Base-by-base conservation (phyloP, 257 asterid genomes). In the Salvia miltiorrhiza region DNA sequence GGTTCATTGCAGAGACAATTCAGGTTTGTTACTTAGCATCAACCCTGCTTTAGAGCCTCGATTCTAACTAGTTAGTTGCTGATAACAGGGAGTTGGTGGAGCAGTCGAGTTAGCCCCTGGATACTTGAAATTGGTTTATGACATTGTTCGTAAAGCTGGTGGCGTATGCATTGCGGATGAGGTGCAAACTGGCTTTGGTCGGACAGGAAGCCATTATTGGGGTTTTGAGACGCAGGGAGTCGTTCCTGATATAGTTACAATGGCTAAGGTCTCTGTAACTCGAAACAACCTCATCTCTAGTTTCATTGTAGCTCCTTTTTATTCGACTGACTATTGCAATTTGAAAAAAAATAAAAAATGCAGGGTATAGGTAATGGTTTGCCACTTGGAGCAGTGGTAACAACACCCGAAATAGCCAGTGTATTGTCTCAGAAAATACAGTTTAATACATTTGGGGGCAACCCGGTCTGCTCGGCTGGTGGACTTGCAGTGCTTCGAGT, bases 111-210 rank as follows among this genome's bases (percentile, higher is more conserved):
- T 93, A 65, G 97, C 97, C 77, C 93, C 96, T 8, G 99, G 99
- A 77, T 93, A 93, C 83, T 81, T 93, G 68, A 89, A 93, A 79
- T 69, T 78, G 73, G 99, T 87, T 48, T 93, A 90, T 47, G 96
- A 89, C 64, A 86, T 87, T 70, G 81, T 90, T 74, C 97, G 73
- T 63, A 84, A 87, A 70, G 96, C 97, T 63, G 99, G 96, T 40
- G 99, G 99, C 64, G 93, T 90, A 47, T 93, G 99, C 84, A 93
- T 90, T 71, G 99, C 99, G 40, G 99, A 93, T 67, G 99, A 93
- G 77, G 99, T 93, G 19, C 99, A 93, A 75, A 90, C 97, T 4
- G 99, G 99, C 47, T 93, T 93, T 62, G 99, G 99, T 71, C 96
- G 97, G 10, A 93, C 99, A 0, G 97, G 97, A 24, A 86, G 88